phyloP scores from a whole-genome alignment of 768 basidiomycete genomes.

The Termitomyces sp. region DNA sequence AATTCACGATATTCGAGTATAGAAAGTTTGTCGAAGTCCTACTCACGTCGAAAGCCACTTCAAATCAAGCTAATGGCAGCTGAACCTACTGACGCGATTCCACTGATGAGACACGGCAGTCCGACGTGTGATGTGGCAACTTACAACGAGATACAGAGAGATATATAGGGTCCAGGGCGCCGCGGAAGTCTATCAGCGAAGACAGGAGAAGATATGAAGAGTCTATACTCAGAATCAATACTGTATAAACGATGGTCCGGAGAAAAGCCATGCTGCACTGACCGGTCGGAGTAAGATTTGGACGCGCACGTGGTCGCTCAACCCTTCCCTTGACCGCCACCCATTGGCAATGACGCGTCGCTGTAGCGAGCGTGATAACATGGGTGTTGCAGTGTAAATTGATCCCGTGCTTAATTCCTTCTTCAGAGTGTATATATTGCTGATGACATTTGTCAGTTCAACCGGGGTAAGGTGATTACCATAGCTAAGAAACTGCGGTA shows the following conservation, averaged over 20 bases:
- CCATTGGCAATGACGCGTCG: neutral
- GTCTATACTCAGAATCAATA: neutral
- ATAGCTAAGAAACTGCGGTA: neutral
- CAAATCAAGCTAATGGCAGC: neutral
- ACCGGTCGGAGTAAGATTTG: neutral
- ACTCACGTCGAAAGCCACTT: neutral
- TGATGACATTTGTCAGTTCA: neutral
- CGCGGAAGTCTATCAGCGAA: neutral
- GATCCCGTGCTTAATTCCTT: neutral
- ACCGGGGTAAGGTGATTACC: neutral
- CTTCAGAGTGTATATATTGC: no score
- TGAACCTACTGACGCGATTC: neutral
- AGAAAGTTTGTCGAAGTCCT: neutral
- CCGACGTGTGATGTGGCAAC: neutral
- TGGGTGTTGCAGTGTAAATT: neutral
- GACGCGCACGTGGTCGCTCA: neutral
- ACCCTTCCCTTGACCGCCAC: neutral
- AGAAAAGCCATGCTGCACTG: neutral
- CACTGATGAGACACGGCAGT: neutral
- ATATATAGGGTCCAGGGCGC: slow-evolving; percentile 6
- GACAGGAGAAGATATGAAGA: neutral
- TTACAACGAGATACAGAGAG: neutral
- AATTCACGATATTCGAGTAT: neutral
- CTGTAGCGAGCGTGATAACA: neutral
- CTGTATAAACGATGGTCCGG: neutral